Base-by-base conservation (phyloP, 495 filamentous ascomycete genomes). In the Penicillium arizonense region DNA sequence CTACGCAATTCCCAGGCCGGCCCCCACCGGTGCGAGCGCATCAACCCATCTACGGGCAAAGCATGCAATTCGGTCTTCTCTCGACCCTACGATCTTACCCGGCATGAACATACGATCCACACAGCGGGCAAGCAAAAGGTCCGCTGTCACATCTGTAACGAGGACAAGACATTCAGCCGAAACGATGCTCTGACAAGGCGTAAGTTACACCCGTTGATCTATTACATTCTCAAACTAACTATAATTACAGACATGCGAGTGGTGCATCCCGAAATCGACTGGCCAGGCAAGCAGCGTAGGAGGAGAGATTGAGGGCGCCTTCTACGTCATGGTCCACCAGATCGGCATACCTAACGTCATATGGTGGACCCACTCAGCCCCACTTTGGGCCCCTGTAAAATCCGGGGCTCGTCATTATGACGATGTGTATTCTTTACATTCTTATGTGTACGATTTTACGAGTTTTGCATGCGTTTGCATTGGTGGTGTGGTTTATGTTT, bases 81-180 rank as follows among this genome's bases (percentile, higher is more conserved):
- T 2, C 81, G 94, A n/a, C 92, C 93, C 30, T 98, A 98, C 81
- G 94, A 98, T 73, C 82, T 98, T 30, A 98, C 94, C 9, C 82
- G 94, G 9, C 94, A 98, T 67, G 94, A 98, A 70, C 93, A 96
- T 59, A 97, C 94, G 10, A 97, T 97, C 59, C 94, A 98, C 77
- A 96, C 96, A 59, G 87, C 86, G 4, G 82, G 86, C 59, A 96
- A 96, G 82, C 85, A 90, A 63, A 97, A 98, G 73, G 91, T 96
- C n/a, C 85, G 90, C 20, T 98, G 93, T 69, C 85, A 91, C 47
- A 72, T 95, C 42, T 97, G 93, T 72, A 91, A 89, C n/a, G 94
- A 97, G 56, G 92, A 97, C 63, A 97, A 97, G 79, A 93, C 90
- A 0, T 97, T 97, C 64, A 93, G 88, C 52, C 82, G 94, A 57